These are phyloP conservation scores for Dothistroma septosporum DNA, from an alignment of 2,329 filamentous ascomycete genomes.

Conservation along the genomic window DNA sequence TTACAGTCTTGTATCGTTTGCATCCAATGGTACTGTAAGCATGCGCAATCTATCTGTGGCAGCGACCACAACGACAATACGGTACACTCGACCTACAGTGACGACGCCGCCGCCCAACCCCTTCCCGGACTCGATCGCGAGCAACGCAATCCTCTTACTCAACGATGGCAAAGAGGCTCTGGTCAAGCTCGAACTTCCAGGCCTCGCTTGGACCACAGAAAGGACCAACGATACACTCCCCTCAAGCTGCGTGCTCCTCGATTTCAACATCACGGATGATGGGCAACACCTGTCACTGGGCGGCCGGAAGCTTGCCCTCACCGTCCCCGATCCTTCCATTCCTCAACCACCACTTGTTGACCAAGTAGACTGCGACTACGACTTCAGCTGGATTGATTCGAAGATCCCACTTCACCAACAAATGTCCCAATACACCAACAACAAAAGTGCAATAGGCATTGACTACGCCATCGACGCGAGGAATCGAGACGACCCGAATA, in stretches of 20 bases:
- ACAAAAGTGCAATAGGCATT: background rate
- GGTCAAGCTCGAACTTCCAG: conserved; percentile 13
- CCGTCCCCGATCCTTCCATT: conserved; percentile 9
- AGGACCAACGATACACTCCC: background rate
- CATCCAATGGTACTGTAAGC: background rate
- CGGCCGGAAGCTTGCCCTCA: conserved; percentile 7
- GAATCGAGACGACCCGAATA: conserved; percentile 12
- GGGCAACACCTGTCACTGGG: conserved; percentile 12
- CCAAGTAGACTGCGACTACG: conserved; percentile 3
- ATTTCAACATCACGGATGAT: conserved; percentile 5
- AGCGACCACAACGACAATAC: background rate
- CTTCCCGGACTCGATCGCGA: conserved; percentile 1
- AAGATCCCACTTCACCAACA: background rate
- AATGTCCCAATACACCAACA: background rate
- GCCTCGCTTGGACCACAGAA: background rate
- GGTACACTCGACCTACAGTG: background rate
- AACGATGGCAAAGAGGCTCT: conserved; percentile 7
- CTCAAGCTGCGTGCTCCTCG: background rate
- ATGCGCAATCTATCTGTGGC: background rate
- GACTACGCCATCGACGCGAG: conserved; percentile 13
- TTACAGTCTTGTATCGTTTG: background rate
- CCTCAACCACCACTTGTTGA: conserved; percentile 2
- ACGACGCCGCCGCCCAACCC: background rate
- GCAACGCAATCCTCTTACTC: conserved; percentile 6
- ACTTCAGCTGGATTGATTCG: background rate